These are phyloP conservation scores for Carpinus viminea DNA, from an alignment of 306 rosid species.

Conservation along the genomic window DNA sequence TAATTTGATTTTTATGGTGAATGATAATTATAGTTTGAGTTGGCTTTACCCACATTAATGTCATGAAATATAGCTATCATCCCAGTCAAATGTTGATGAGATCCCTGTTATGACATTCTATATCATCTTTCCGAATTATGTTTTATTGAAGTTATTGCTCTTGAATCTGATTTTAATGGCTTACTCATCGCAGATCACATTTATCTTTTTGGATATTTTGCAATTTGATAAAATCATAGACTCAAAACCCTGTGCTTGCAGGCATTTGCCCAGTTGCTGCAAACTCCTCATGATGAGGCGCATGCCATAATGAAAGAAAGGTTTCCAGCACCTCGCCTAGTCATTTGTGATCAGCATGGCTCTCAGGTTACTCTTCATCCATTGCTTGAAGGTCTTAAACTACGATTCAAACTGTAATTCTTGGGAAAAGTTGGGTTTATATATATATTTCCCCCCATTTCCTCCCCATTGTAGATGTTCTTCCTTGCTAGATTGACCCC, in stretches of 20 bases:
- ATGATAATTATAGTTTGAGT: background rate
- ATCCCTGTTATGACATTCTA: background rate
- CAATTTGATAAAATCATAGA: background rate
- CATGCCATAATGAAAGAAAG: conserved; percentile 79
- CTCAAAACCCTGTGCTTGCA: conserved; percentile 35
- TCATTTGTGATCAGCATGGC: conserved; percentile 94
- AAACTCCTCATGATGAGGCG: conserved; percentile 78
- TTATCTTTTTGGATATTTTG: background rate
- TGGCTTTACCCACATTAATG: background rate
- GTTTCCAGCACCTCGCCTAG: conserved; percentile 95
- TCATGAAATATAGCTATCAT: background rate
- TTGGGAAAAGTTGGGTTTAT: background rate
- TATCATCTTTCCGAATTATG: background rate
- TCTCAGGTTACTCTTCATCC: conserved; percentile 67
- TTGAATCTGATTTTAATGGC: conserved; percentile 16
- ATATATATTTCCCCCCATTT: background rate
- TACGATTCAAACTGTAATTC: background rate
- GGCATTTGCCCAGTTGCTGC: conserved; percentile 92
- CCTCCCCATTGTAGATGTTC: background rate
- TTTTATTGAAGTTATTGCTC: conserved; percentile 5
- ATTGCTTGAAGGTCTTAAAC: background rate
- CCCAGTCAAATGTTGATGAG: background rate
- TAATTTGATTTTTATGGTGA: background rate
- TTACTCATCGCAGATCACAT: background rate
- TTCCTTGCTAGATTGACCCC: background rate